Conservation (phyloP, 768 basidiomycete genomes). For the Leccinum barrowsii region DNA sequence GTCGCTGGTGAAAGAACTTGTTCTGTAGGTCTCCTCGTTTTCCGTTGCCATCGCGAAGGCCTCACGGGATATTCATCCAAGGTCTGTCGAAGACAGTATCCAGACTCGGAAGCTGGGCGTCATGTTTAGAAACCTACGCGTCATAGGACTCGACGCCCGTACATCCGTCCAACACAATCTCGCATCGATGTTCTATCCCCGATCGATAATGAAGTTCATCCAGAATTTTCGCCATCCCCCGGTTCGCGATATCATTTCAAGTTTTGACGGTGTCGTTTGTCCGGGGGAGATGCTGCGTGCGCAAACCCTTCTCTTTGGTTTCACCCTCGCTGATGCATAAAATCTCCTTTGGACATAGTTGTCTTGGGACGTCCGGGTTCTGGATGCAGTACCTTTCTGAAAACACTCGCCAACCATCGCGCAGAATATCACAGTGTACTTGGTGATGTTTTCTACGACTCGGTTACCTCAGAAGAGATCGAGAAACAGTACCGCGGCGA, state of each 20-base stretch:
- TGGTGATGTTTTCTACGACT: too few relatives aligned
- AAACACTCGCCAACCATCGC: too few relatives aligned
- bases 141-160: conserved; percentile 45
- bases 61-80: conserved; percentile 8
- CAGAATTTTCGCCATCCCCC: conserved; percentile 50
- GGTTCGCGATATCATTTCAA: conserved; percentile 39
- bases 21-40: too few relatives aligned
- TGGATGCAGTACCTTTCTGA: too few relatives aligned
- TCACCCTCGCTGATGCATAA: not conserved
- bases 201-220: conserved; percentile 35
- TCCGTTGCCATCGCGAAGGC: too few relatives aligned
- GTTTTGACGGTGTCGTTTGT: conserved; percentile 61
- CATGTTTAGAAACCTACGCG: conserved; percentile 47
- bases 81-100: conserved; percentile 32
- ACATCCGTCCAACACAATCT: conserved; percentile 48
- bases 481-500: too few relatives aligned
- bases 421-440: too few relatives aligned
- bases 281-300: conserved; percentile 75
- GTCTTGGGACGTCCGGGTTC: conserved; percentile 64
- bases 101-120: conserved; percentile 45
- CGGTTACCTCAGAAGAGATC: too few relatives aligned
- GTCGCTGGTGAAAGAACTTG: conserved; percentile 12
- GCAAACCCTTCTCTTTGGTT: conserved; percentile 24
- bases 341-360: conserved; percentile 38
- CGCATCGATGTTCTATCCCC: conserved; percentile 31